phyloP scores from a whole-genome alignment of 2,329 filamentous ascomycete species.

The Fusarium floridanum region DNA sequence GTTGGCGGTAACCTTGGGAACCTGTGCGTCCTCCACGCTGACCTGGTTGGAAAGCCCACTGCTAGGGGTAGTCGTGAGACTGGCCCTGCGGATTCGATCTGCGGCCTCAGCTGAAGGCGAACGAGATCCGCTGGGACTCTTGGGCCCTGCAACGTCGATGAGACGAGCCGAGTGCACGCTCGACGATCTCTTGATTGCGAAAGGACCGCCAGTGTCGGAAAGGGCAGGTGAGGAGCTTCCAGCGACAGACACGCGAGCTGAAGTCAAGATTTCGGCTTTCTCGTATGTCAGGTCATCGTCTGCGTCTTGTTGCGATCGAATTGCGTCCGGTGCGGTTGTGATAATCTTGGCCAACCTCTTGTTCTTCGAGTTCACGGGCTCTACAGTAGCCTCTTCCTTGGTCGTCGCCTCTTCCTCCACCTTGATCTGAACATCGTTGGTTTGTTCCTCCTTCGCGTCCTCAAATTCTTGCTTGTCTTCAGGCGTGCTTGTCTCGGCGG shows the following conservation, averaged over 20 bases:
- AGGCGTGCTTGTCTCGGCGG: not conserved
- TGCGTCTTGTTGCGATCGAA: slow-evolving; percentile 30
- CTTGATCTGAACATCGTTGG: slow-evolving; percentile 5
- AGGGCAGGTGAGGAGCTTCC: slow-evolving; percentile 64
- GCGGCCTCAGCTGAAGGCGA: slow-evolving; percentile 60
- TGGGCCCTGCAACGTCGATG: slow-evolving; percentile 67
- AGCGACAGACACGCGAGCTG: slow-evolving; percentile 67
- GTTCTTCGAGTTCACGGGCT: slow-evolving; percentile 27
- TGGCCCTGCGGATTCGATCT: slow-evolving; percentile 58
- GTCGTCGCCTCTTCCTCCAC: slow-evolving; percentile 15
- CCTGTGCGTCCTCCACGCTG: slow-evolving; percentile 57
- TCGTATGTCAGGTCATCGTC: slow-evolving; percentile 64
- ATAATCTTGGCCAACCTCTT: slow-evolving; percentile 45
- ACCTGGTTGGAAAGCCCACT: slow-evolving; percentile 54
- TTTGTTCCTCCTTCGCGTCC: slow-evolving; percentile 18
- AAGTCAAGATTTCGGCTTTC: slow-evolving; percentile 69
- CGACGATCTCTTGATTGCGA: slow-evolving; percentile 55
- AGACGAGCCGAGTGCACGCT: slow-evolving; percentile 70
- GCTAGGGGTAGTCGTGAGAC: slow-evolving; percentile 50
- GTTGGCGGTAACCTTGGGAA: slow-evolving; percentile 39
- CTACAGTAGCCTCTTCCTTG: slow-evolving; percentile 18
- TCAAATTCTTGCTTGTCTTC: slow-evolving; percentile 21
- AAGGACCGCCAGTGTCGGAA: slow-evolving; percentile 60
- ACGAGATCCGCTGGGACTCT: slow-evolving; percentile 64
- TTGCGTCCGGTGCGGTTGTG: slow-evolving; percentile 24